Conservation (phyloP, 2,329 filamentous ascomycete species). For the Aureobasidium sp. region DNA sequence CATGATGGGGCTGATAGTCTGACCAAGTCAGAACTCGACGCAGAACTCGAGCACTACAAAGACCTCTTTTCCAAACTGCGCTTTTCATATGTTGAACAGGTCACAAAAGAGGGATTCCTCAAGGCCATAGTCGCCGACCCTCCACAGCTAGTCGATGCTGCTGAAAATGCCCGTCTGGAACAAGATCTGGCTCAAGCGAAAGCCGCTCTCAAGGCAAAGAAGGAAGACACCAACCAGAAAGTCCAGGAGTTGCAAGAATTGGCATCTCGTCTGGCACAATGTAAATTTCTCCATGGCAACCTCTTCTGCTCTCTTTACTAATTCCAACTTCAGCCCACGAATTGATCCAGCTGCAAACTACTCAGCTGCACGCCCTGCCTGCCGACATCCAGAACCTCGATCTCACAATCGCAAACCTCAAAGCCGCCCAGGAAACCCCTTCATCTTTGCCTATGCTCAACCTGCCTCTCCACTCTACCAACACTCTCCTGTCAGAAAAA, state of each 20-base stretch:
- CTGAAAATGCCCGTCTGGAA: conserved; percentile 75
- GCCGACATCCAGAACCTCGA: conserved; percentile 44
- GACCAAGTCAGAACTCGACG: conserved; percentile 64
- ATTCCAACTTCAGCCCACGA: conserved; percentile 42
- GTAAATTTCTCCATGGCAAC: not conserved
- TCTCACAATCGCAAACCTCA: conserved; percentile 39
- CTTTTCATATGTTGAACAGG: conserved; percentile 96
- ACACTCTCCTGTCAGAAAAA: conserved; percentile 29
- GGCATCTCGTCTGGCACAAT: not conserved
- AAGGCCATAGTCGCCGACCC: conserved; percentile 86
- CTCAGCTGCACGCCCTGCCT: conserved; percentile 43
- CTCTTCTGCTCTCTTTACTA: not conserved
- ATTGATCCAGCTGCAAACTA: conserved; percentile 43
- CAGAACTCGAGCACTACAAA: conserved; percentile 82
- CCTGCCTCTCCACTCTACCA: conserved; percentile 36
- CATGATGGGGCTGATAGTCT: conserved; percentile 42
- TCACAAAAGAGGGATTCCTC: conserved; percentile 97
- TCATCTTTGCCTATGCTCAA: conserved; percentile 32
- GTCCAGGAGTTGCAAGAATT: conserved; percentile 4
- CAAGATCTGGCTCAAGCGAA: conserved; percentile 62
- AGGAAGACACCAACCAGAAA: conserved; percentile 52
- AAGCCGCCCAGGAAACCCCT: conserved; percentile 26
- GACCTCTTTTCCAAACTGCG: conserved; percentile 93
- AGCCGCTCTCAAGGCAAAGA: conserved; percentile 66
- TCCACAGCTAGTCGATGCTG: conserved; percentile 70